Percentiles rank a stretch among this genome's conserved stretches.
These are phyloP conservation scores for Teratosphaeria viscida DNA, from an alignment of 2,329 filamentous ascomycete species.

Conservation along the genomic window DNA sequence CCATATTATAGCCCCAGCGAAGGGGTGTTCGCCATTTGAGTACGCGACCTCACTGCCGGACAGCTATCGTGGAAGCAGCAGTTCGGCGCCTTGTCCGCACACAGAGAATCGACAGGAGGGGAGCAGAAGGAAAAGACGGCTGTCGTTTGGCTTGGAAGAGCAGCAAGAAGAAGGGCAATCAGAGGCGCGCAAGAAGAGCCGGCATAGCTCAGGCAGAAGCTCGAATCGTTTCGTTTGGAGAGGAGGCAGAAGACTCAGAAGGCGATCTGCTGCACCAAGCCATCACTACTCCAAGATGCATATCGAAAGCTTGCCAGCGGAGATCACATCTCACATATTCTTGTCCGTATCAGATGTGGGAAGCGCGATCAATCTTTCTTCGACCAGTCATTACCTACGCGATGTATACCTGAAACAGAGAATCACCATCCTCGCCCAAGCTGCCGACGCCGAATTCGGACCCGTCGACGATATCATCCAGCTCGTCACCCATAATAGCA, in stretches of 20 bases:
- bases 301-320: conserved; percentile 46
- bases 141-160: neutral
- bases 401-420: conserved; percentile 43
- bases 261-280: neutral
- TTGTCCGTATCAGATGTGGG: conserved; percentile 41
- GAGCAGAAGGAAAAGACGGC: neutral
- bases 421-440: conserved; percentile 43
- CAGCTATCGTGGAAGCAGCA: conserved; percentile 2
- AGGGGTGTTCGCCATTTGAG: conserved; percentile 41
- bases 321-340: conserved; percentile 49
- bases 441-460: conserved; percentile 46
- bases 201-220: neutral
- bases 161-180: neutral
- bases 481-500: conserved; percentile 50
- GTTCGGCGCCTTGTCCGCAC: neutral
- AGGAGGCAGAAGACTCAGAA: neutral
- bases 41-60: conserved; percentile 10
- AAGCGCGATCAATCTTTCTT: conserved; percentile 45
- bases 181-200: neutral
- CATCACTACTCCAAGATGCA: conserved; percentile 34
- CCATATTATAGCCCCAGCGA: conserved; percentile 43
- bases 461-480: conserved; percentile 50
- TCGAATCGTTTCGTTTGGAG: conserved; percentile 2
- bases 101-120: neutral
- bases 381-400: conserved; percentile 45